These are phyloP conservation scores for Quercus phellos DNA, from an alignment of 331 rosid species.

Conservation along the genomic window DNA sequence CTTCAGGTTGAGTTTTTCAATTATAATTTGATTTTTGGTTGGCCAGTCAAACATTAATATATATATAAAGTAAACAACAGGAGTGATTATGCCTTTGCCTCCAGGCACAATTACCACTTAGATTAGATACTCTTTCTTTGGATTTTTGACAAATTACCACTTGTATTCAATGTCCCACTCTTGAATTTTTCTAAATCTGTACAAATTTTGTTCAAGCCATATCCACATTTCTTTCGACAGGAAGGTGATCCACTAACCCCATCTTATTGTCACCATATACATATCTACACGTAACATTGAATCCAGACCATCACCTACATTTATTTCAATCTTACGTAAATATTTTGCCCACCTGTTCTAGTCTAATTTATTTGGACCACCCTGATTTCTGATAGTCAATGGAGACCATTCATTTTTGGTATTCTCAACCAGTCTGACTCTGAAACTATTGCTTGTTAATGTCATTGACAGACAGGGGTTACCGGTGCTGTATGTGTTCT, in stretches of 20 bases:
- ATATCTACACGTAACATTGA: neutral
- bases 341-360: neutral
- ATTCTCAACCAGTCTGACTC: constrained; percentile 11
- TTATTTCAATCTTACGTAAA: neutral
- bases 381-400: neutral
- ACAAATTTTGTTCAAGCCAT: neutral
- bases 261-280: neutral
- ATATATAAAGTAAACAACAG: neutral
- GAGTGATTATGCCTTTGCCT: neutral
- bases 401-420: neutral
- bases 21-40: constrained; percentile 1
- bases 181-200: neutral
- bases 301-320: neutral
- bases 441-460: constrained; percentile 18
- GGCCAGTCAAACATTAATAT: neutral
- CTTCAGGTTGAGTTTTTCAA: constrained; percentile 59
- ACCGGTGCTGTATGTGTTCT: constrained; percentile 82
- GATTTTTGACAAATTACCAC: neutral
- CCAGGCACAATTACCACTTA: neutral
- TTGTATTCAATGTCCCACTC: neutral
- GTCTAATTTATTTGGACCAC: neutral
- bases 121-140: neutral
- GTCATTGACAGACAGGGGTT: constrained; percentile 78
- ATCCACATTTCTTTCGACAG: neutral
- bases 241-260: neutral